A percentile compares a stretch with the other conserved stretches of the same genome.
These are phyloP conservation scores for Begonia loranthoides DNA, from an alignment of 306 rosid species.

Conservation along the genomic window DNA sequence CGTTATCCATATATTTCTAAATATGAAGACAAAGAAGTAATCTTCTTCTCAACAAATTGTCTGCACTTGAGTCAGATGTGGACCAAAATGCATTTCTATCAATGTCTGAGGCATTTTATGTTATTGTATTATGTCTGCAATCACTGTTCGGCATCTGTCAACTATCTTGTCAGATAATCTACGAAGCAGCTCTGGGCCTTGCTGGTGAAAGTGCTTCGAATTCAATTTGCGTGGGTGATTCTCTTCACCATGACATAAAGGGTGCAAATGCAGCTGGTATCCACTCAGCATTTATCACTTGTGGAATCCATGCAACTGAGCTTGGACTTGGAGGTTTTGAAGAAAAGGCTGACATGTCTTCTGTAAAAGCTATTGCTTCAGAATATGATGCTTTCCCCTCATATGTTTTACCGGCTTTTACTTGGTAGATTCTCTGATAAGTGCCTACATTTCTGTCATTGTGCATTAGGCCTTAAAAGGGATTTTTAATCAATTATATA, in stretches of 20 bases:
- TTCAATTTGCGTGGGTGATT: constrained; percentile 78
- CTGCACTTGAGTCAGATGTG: too few relatives aligned
- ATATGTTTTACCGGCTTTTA: constrained; percentile 61
- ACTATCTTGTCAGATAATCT: constrained; percentile 46
- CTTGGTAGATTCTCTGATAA: constrained; percentile 35
- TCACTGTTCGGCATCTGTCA: not conserved
- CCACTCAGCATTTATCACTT: constrained; percentile 51
- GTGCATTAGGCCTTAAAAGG: not conserved
- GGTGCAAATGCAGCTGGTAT: constrained; percentile 80
- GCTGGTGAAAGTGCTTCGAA: constrained; percentile 51
- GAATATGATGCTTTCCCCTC: constrained; percentile 64
- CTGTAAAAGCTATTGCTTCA: constrained; percentile 47
- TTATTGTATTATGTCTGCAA: too few relatives aligned
- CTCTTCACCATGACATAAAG: constrained; percentile 91
- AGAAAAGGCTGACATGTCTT: constrained; percentile 41
- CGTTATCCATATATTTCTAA: too few relatives aligned
- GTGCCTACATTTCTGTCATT: not conserved
- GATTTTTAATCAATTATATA: not conserved
- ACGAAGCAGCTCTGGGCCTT: constrained; percentile 64
- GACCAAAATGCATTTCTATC: too few relatives aligned
- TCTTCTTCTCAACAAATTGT: too few relatives aligned
- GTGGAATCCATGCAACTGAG: constrained; percentile 76
- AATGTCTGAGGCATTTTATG: too few relatives aligned
- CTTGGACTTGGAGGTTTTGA: constrained; percentile 54
- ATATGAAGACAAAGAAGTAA: too few relatives aligned